Base-by-base conservation (phyloP, 2,329 filamentous ascomycete species). In the Colletotrichum sp. region DNA sequence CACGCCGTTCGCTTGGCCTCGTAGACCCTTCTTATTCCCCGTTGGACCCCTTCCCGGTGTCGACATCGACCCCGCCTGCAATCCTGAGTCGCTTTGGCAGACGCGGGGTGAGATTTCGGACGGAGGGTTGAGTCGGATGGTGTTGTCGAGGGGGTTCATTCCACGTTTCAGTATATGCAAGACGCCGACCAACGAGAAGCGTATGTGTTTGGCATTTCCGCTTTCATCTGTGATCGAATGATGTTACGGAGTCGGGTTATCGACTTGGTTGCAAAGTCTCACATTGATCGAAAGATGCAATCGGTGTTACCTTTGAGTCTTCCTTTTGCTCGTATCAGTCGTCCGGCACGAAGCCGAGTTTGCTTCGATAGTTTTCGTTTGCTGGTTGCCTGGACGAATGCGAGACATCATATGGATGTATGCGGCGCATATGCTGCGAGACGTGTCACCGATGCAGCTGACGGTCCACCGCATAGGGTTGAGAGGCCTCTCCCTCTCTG, bases 141-240 rank as follows among this genome's bases (percentile, higher is more conserved):
- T 59, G 57, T 43, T 30, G 64, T 61, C 52, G 57, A 69, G 64
- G 72, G 52, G 39, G 32, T 43, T 68, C 57, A 57, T 43, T 75
- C 32, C 39, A 63, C 28, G 73, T 75, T 75, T 75, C 73, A 73
- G 73, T 39, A n/a, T 30, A 72, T 73, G 73, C 73, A 75, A 64
- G 70, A 34, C 71, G 64, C 70, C 57, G 69, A 16, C 73, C 55
- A 68, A 59, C 64, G 32, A 55, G 71, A n/a, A 71, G 71, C 36
- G 39, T 28, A 14, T 64, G 36, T 48, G 55, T 55, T 65, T 63
- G 30, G 68, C 30, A 36, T 34, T 71, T 34, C 36, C 66, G 71
- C 32, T 63, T 55, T 48, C 66, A 39, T 30, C 39, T 64, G 10
- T 36, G 21, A 13, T 63, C 66, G 43, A 57, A 73, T 43, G 57